Evolutionary conservation across 345 rosid species (phyloP), one percentile per base, ranked within the genome.

Genomic region (Leavenworthia alabamica): DNA sequence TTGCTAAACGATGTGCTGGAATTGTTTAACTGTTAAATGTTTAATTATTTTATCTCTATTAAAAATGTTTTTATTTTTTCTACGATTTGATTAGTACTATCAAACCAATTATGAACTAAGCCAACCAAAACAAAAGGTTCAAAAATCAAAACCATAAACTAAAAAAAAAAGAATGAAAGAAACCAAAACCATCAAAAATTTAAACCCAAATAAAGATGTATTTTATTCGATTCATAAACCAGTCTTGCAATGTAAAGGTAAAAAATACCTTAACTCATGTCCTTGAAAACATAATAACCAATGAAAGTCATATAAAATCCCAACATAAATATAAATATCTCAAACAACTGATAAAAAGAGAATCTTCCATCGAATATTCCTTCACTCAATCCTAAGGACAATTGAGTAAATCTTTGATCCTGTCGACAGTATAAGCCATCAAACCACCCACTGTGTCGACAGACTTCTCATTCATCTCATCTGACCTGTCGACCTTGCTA

Each of bases 351-450:
- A 8, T 2, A 56, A 10, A 10, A 57, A 12, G 17, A 37, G 73
- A 61, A 69, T 69, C 33, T 14, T 45, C 73, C 31, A 27, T 6
- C 35, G 67, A 31, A 69, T 69, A 69, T 69, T 45, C 68, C 47
- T 9, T 64, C 46, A 75, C 35, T 78, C 75, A 67, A 44, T 22
- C 40, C 37, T 45, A 26, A 43, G 70, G 49, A 70, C 77, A 78
- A 50, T 73, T 66, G 28, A 86, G 52, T 23, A 77, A 76, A 32
- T 7, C 45, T 74, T 76, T 88, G 32, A 85, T 76, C 29, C 43
- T 77, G 43, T 77, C 78, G 54, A 80, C 72, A n/a, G 86, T 85
- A 4, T 75, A 44, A 74, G 81, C 83, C 36, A 87, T 69, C 24
- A 88, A 80, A 29, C 73, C 60, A 61, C 67, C 80, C 56, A 83